Evolutionary conservation across 2,329 filamentous ascomycete genomes (phyloP).

Genomic region (Sporothrix mexicana): DNA sequence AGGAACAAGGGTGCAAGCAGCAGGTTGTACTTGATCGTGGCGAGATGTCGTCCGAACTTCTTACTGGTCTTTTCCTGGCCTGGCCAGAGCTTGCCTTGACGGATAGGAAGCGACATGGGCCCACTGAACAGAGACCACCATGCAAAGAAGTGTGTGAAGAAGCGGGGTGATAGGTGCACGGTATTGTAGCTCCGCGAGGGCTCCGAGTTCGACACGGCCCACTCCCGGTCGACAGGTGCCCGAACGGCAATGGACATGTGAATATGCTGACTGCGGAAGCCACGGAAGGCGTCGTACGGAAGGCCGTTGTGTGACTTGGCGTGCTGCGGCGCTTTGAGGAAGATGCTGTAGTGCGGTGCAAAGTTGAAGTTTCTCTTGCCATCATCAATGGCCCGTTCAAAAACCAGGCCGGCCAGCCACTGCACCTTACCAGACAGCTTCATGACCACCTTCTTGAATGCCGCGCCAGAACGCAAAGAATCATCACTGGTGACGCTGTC

Average conservation of each 20-base stretch:
- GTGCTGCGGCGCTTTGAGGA: conserved; percentile 79
- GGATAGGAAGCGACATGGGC: conserved; percentile 90
- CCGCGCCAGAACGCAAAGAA: conserved; percentile 72
- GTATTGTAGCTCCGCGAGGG: conserved; percentile 93
- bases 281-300: conserved; percentile 89
- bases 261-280: conserved; percentile 96
- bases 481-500: conserved; percentile 68
- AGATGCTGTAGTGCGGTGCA: conserved; percentile 87
- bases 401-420: conserved; percentile 89
- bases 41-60: conserved; percentile 94
- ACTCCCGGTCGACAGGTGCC: conserved; percentile 85
- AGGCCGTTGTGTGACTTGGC: conserved; percentile 62
- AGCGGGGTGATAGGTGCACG: conserved; percentile 89
- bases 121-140: conserved; percentile 98
- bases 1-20: conserved; percentile 91
- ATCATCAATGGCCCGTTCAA: conserved; percentile 79
- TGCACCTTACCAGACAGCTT: conserved; percentile 96
- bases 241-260: conserved; percentile 92
- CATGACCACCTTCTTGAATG: conserved; percentile 98
- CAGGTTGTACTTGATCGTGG: conserved; percentile 98
- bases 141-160: conserved; percentile 97
- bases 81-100: conserved; percentile 89
- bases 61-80: conserved; percentile 96
- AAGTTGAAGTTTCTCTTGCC: conserved; percentile 84
- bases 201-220: conserved; percentile 75